These are phyloP conservation scores for Microcera coccophila DNA, from an alignment of 2,329 filamentous ascomycete species.

Conservation along the genomic window DNA sequence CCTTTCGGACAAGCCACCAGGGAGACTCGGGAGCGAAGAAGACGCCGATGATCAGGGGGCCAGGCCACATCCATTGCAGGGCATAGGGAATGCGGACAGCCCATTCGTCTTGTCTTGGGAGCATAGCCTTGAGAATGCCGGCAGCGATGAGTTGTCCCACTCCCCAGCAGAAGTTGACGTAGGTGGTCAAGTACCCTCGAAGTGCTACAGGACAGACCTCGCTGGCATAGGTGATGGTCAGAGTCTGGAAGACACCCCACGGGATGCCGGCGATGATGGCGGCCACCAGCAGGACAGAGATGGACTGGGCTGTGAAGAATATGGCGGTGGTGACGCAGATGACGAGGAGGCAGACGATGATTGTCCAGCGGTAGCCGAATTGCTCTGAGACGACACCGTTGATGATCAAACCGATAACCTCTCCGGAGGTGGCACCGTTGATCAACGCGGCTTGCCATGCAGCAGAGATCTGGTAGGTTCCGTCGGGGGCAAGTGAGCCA, in stretches of 20 bases:
- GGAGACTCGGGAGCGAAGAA: constrained; percentile 26
- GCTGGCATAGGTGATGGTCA: constrained; percentile 5
- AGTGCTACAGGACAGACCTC: constrained; percentile 6
- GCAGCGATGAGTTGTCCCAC: constrained; percentile 34
- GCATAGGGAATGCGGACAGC: constrained; percentile 34
- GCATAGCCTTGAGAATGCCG: constrained; percentile 31
- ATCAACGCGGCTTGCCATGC: constrained; percentile 21
- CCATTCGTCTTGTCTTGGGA: constrained; percentile 22
- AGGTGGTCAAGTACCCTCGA: constrained; percentile 26
- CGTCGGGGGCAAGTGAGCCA: constrained; percentile 13
- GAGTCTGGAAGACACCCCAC: constrained; percentile 6
- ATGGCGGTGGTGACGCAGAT: constrained; percentile 14
- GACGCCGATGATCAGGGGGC: constrained; percentile 17
- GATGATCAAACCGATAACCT: constrained; percentile 16
- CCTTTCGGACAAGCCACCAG: constrained; percentile 20
- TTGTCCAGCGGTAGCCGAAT: constrained; percentile 40
- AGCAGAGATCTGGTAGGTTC: constrained; percentile 19
- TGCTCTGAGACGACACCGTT: constrained; percentile 15
- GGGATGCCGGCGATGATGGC: constrained; percentile 19
- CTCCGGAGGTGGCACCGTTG: constrained; percentile 11
- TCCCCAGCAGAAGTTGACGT: constrained; percentile 35
- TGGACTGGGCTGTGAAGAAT: constrained; percentile 16
- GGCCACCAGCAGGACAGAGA: neutral
- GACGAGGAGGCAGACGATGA: constrained; percentile 37
- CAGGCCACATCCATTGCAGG: constrained; percentile 29